Conservation (phyloP, 495 filamentous ascomycete species). For the Sphaerosporella brunnea region DNA sequence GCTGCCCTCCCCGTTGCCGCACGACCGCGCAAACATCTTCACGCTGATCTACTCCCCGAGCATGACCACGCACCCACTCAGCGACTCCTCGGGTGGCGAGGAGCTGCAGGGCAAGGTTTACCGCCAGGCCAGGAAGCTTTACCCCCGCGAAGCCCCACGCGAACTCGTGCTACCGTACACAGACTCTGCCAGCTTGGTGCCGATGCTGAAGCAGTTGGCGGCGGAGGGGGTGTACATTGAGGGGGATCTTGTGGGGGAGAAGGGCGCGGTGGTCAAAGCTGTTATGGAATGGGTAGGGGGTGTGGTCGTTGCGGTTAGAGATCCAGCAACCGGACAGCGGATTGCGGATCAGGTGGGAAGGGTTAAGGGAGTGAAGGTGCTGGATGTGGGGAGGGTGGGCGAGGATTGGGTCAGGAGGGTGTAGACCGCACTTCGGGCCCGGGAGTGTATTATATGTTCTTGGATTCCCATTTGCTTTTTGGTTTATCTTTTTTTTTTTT, state of each 20-base stretch:
- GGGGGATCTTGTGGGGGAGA: slow-evolving; percentile 14
- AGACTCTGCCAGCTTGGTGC: slow-evolving; percentile 8
- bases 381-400: slow-evolving; percentile 12
- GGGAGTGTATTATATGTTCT: too few relatives aligned
- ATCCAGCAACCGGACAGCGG: slow-evolving; percentile 11
- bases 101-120: slow-evolving; percentile 18
- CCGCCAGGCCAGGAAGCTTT: slow-evolving; percentile 8
- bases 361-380: slow-evolving; percentile 15
- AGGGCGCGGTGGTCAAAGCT: neutral
- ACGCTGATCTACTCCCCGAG: slow-evolving; percentile 15
- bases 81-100: neutral
- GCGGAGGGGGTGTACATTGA: slow-evolving; percentile 21
- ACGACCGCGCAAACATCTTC: slow-evolving; percentile 13
- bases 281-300: too few relatives aligned
- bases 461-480: too few relatives aligned
- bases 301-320: slow-evolving; percentile 12
- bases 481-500: too few relatives aligned
- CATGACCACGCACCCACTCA: slow-evolving; percentile 8
- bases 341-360: slow-evolving; percentile 11
- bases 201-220: slow-evolving; percentile 17
- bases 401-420: too few relatives aligned
- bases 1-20: slow-evolving; percentile 13
- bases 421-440: too few relatives aligned
- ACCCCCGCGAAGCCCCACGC: slow-evolving; percentile 12
- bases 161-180: slow-evolving; percentile 18